These are phyloP conservation scores for Combretum micranthum DNA, from an alignment of 345 rosid genomes.

Conservation along the genomic window DNA sequence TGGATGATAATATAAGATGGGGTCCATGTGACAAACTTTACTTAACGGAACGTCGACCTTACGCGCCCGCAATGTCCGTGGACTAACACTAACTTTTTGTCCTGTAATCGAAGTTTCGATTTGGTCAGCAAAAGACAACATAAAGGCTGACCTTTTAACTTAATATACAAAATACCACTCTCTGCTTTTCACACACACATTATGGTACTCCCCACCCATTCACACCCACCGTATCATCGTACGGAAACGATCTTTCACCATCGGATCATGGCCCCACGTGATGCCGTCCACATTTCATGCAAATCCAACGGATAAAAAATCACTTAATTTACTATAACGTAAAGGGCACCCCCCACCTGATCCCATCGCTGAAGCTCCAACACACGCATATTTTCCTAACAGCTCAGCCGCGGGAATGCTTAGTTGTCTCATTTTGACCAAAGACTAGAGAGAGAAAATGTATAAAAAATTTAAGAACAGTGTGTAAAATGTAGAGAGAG, in stretches of 20 bases:
- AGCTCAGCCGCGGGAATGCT: conserved; percentile 5
- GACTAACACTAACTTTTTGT: conserved; percentile 1
- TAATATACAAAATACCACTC: no score
- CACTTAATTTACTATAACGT: background rate
- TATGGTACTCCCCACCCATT: background rate
- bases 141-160: background rate
- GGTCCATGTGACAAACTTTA: no score
- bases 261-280: background rate
- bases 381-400: background rate
- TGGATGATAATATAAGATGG: no score
- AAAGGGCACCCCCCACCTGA: background rate
- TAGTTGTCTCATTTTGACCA: conserved; percentile 15
- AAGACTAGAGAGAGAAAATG: background rate
- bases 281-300: background rate
- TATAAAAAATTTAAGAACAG: no score
- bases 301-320: background rate
- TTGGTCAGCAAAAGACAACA: conserved; percentile 10
- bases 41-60: no score
- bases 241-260: no score
- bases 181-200: background rate
- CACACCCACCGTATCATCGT: no score
- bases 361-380: background rate
- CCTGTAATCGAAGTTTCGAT: conserved; percentile 6
- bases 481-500: background rate
- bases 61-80: background rate